Conservation (phyloP, 352 stramenopile genomes). For the Pilasporangium apinafurcum region DNA sequence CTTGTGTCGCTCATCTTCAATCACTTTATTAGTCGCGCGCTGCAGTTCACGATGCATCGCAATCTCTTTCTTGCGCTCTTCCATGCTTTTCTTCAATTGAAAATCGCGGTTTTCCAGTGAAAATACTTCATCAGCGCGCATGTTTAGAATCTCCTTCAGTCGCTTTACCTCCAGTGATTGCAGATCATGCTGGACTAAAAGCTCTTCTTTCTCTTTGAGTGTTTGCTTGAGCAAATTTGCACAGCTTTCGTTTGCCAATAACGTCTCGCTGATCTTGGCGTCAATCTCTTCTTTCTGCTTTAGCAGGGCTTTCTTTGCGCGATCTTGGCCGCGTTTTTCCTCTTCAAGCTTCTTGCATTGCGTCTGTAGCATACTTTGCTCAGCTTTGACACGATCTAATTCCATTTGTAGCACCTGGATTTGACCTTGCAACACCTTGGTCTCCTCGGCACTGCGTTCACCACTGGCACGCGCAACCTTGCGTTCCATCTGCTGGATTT, state of each 20-base stretch:
- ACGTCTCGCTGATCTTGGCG: conserved; percentile 81
- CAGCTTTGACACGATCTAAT: conserved; percentile 80
- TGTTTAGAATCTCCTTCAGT: conserved; percentile 85
- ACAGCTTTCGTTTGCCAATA: conserved; percentile 89
- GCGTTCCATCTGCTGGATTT: conserved; percentile 96
- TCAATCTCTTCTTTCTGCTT: conserved; percentile 78
- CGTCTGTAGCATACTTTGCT: conserved; percentile 83
- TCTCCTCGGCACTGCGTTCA: conserved; percentile 93
- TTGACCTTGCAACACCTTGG: conserved; percentile 85
- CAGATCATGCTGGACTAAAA: conserved; percentile 92
- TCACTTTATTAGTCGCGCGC: conserved; percentile 74
- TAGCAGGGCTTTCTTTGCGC: conserved; percentile 67
- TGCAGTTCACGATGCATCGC: conserved; percentile 86
- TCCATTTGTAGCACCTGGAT: conserved; percentile 90
- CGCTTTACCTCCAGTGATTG: conserved; percentile 92
- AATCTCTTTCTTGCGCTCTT: conserved; percentile 92
- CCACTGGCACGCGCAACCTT: conserved; percentile 91
- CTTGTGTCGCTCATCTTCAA: conserved; percentile 93
- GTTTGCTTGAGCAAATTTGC: conserved; percentile 77
- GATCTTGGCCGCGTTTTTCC: conserved; percentile 77
- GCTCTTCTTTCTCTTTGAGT: conserved; percentile 87
- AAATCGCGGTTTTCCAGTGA: conserved; percentile 93
- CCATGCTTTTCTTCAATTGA: conserved; percentile 91
- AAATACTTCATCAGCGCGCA: conserved; percentile 89
- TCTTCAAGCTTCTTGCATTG: conserved; percentile 93